These are phyloP conservation scores for Colletotrichum tofieldiae DNA, from an alignment of 2,329 filamentous ascomycete genomes.

Conservation along the genomic window DNA sequence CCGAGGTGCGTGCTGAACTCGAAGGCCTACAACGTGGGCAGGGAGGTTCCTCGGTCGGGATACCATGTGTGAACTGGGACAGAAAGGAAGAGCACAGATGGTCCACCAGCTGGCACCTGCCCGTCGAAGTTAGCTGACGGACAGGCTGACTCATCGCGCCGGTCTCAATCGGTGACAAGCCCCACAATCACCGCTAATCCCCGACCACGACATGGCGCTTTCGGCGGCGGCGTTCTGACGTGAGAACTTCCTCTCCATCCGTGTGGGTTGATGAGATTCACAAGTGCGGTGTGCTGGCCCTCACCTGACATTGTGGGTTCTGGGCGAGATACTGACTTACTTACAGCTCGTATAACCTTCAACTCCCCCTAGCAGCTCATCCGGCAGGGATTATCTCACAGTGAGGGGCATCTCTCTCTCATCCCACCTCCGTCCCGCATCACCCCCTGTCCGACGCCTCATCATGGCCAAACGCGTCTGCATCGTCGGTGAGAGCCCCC, in stretches of 20 bases:
- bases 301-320: background rate
- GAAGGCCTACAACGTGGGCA: background rate
- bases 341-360: background rate
- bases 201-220: conserved; percentile 22
- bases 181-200: conserved; percentile 19
- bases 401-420: conserved; percentile 21
- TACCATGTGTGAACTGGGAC: too few relatives aligned
- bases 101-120: background rate
- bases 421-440: conserved; percentile 31
- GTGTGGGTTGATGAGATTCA: background rate
- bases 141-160: background rate
- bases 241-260: conserved; percentile 28
- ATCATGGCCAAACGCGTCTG: conserved; percentile 59
- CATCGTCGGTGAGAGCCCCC: conserved; percentile 53
- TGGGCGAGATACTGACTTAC: background rate
- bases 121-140: background rate
- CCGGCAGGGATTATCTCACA: conserved; percentile 25
- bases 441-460: conserved; percentile 1
- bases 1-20: background rate
- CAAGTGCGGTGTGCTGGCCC: background rate
- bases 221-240: conserved; percentile 24
- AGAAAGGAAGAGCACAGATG: too few relatives aligned
- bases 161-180: conserved; percentile 10
- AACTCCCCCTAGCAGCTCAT: background rate
- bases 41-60: too few relatives aligned